phyloP scores from a whole-genome alignment of 257 asterid species.

The Gentiana dahurica region DNA sequence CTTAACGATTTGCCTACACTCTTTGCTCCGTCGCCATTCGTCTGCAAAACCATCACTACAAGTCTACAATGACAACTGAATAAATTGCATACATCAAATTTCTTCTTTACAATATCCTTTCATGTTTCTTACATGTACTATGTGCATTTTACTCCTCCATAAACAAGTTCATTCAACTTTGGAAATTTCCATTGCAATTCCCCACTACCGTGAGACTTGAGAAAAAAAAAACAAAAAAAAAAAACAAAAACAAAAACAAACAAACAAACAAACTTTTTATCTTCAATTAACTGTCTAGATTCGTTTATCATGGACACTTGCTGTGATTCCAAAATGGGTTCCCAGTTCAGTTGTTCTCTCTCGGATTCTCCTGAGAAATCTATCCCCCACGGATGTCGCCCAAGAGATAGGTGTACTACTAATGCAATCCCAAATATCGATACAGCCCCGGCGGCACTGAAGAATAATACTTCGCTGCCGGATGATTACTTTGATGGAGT shows the following conservation, averaged over 20 bases:
- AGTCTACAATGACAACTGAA: no score
- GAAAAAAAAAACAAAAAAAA: no score
- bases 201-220: neutral
- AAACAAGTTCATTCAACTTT: no score
- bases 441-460: neutral
- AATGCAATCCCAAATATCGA: neutral
- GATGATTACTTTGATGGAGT: conserved; percentile 40
- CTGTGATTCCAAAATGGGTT: neutral
- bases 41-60: no score
- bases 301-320: neutral
- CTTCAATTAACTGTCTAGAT: neutral
- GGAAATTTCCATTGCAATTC: neutral
- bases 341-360: neutral
- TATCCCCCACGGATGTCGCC: neutral
- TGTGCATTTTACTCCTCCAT: no score
- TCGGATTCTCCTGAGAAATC: neutral
- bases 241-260: no score
- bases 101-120: no score
- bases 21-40: no score
- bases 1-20: no score
- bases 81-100: no score
- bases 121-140: no score
- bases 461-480: conserved; percentile 13
- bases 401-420: neutral
- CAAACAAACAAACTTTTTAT: no score